These are phyloP conservation scores for Coniochaeta sp. DNA, from an alignment of 2,329 filamentous ascomycete genomes.

Conservation along the genomic window DNA sequence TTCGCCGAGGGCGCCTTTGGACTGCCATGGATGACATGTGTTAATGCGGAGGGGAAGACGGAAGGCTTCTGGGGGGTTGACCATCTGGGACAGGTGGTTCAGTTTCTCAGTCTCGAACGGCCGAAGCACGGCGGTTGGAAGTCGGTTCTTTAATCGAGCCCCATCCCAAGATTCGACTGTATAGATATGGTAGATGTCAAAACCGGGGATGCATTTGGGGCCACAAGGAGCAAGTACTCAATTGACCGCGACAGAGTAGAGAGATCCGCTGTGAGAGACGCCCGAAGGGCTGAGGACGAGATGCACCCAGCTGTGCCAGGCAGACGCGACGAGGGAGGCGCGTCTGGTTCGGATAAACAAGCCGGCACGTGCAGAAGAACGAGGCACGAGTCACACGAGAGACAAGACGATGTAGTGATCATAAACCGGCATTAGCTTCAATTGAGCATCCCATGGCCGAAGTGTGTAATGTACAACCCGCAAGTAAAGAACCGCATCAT, in stretches of 20 bases:
- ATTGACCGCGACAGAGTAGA: too few species aligned
- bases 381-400: conserved; percentile 12
- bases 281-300: too few species aligned
- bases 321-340: too few species aligned
- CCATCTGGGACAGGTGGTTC: conserved; percentile 26
- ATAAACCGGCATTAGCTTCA: conserved; percentile 26
- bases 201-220: too few species aligned
- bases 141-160: conserved; percentile 23
- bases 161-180: too few species aligned
- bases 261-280: too few species aligned
- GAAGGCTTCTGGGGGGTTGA: conserved; percentile 33
- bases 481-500: conserved; percentile 30
- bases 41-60: conserved; percentile 19
- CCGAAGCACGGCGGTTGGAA: conserved; percentile 22
- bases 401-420: conserved; percentile 8
- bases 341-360: not conserved
- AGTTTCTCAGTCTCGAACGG: conserved; percentile 25
- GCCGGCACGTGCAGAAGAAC: conserved; percentile 11
- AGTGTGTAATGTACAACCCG: conserved; percentile 32
- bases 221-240: too few species aligned
- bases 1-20: conserved; percentile 30
- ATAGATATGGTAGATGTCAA: too few species aligned
- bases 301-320: too few species aligned
- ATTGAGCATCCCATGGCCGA: conserved; percentile 25
- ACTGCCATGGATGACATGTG: conserved; percentile 30